Conservation (phyloP, 345 rosid genomes). For the Clarkia xantiana region DNA sequence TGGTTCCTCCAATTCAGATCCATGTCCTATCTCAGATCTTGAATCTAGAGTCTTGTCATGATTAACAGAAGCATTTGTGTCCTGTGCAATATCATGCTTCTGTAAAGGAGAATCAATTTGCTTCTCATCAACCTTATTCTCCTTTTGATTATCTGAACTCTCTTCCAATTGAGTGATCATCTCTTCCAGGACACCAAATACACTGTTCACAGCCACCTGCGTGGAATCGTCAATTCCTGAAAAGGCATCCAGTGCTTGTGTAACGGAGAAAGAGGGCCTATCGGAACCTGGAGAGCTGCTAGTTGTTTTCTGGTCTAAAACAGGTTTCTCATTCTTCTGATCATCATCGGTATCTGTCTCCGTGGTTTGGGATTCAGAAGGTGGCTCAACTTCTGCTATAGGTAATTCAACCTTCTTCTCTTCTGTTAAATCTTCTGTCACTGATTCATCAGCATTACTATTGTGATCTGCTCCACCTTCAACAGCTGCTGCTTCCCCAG, state of each 20-base stretch:
- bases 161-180: slow-evolving; percentile 68
- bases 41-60: slow-evolving; percentile 1
- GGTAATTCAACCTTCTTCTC: slow-evolving; percentile 25
- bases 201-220: slow-evolving; percentile 91
- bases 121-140: slow-evolving; percentile 21
- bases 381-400: slow-evolving; percentile 23
- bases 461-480: no score
- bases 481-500: slow-evolving; percentile 19
- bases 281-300: slow-evolving; percentile 16
- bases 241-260: slow-evolving; percentile 74
- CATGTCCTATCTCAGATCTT: slow-evolving; percentile 16
- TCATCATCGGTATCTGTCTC: slow-evolving; percentile 39
- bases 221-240: slow-evolving; percentile 92
- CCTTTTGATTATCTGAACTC: slow-evolving; percentile 30
- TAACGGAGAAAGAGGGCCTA: slow-evolving; percentile 37
- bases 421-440: slow-evolving; percentile 15
- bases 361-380: slow-evolving; percentile 30
- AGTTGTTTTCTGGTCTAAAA: no score
- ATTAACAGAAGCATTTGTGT: background rate
- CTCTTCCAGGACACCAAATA: slow-evolving; percentile 81
- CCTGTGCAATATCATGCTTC: slow-evolving; percentile 11
- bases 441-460: no score
- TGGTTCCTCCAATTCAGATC: slow-evolving; percentile 16
- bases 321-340: slow-evolving; percentile 42
- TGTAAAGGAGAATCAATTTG: slow-evolving; percentile 11